phyloP scores from a whole-genome alignment of 768 basidiomycete genomes.

The Hebeloma cylindrosporum region DNA sequence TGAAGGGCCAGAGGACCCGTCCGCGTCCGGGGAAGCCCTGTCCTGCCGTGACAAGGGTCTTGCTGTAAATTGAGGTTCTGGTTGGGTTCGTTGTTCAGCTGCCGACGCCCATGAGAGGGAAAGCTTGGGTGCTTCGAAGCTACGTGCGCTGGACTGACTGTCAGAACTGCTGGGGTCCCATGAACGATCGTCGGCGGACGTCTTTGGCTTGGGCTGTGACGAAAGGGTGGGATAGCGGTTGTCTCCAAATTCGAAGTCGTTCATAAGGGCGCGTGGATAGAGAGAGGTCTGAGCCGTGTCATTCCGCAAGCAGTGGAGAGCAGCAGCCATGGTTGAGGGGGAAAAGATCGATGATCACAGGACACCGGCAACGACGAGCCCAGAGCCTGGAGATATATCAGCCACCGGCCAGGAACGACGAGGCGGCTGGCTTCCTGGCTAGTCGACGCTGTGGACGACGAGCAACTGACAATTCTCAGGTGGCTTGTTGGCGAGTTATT shows the following conservation, averaged over 20 bases:
- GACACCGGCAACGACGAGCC: neutral
- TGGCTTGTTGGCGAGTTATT: slow-evolving; percentile 6
- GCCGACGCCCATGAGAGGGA: slow-evolving; percentile 18
- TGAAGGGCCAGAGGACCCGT: slow-evolving; percentile 30
- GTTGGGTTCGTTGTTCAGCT: slow-evolving; percentile 24
- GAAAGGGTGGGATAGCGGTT: slow-evolving; percentile 50
- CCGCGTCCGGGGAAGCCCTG: slow-evolving; percentile 31
- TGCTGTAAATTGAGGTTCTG: slow-evolving; percentile 20
- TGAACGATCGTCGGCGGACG: slow-evolving; percentile 17
- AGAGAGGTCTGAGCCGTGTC: slow-evolving; percentile 38
- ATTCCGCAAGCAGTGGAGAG: slow-evolving; percentile 46
- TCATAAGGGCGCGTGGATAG: slow-evolving; percentile 56
- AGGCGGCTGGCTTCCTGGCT: too few species aligned
- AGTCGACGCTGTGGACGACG: slow-evolving; percentile 4
- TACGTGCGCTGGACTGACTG: slow-evolving; percentile 5
- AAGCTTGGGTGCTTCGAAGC: slow-evolving; percentile 5
- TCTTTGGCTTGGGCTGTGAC: slow-evolving; percentile 15
- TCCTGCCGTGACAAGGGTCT: slow-evolving; percentile 26
- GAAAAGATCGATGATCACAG: slow-evolving; percentile 15
- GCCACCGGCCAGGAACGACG: neutral
- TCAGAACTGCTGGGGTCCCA: slow-evolving; percentile 17
- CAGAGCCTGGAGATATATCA: too few species aligned
- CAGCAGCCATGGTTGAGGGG: slow-evolving; percentile 46
- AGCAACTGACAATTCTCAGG: neutral
- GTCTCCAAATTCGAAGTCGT: slow-evolving; percentile 64